phyloP scores from a whole-genome alignment of 805 yeast genomes.

The Candida boleticola region DNA sequence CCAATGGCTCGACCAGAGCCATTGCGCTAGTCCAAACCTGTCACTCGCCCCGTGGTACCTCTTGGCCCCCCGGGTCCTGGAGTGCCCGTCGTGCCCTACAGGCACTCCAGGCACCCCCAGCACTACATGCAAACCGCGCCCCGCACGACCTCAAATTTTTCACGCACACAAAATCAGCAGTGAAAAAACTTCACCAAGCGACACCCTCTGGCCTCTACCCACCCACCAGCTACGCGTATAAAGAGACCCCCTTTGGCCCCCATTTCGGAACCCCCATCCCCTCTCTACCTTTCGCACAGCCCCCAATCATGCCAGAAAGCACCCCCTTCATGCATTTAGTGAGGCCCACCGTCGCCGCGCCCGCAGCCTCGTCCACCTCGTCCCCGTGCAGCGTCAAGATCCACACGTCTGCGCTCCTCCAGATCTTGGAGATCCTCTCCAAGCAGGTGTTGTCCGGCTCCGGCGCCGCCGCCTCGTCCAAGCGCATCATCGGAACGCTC shows the following conservation, averaged over 20 bases:
- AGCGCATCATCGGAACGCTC: slow-evolving; percentile 77
- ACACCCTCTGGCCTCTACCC: background rate
- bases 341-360: slow-evolving; percentile 50
- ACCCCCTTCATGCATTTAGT: slow-evolving; percentile 42
- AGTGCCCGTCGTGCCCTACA: too few species aligned
- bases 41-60: too few species aligned
- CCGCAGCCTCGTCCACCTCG: slow-evolving; percentile 41
- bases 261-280: too few species aligned
- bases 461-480: slow-evolving; percentile 8
- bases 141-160: slow-evolving; percentile 5
- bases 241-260: background rate
- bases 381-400: slow-evolving; percentile 56
- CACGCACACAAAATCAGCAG: slow-evolving; percentile 3
- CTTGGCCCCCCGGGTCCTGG: too few species aligned
- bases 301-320: slow-evolving; percentile 7
- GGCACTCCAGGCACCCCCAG: too few species aligned
- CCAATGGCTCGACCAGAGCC: too few species aligned
- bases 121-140: too few species aligned
- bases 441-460: slow-evolving; percentile 34
- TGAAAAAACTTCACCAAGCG: slow-evolving; percentile 1
- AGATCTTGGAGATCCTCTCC: slow-evolving; percentile 71
- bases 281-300: background rate
- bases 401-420: slow-evolving; percentile 71
- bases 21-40: too few species aligned
- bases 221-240: background rate